Evolutionary conservation across 2,329 filamentous ascomycete species (phyloP), one percentile per base, ranked within the genome.

Genomic region (Clonostachys rhizophaga): DNA sequence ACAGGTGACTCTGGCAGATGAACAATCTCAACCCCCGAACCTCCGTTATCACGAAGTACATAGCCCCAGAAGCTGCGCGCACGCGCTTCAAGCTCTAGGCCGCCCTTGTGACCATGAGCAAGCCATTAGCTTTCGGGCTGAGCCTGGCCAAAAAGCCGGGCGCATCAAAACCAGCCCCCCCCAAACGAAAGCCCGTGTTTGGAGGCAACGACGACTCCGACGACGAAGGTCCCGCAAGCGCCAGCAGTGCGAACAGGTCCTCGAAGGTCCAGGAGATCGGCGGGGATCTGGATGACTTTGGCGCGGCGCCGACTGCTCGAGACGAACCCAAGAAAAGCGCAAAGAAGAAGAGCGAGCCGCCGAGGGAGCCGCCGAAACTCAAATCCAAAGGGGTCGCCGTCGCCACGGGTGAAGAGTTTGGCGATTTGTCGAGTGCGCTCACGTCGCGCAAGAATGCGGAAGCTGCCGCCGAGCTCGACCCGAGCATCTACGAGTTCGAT

Each of bases 401-500:
- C 47, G 67, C 68, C 44, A 70, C 75, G 59, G 24, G 24, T 3
- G 9, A 30, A 8, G 24, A 30, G 24, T 84, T 81, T 55, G 78
- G 78, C 35, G 86, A 91, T 58, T 75, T 89, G 2, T 87, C 87
- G 4, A 80, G 81, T 56, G 69, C 79, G 2, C 71, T 85, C 34
- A 72, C 81, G 33, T 81, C 86, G 24, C 78, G 80, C 46, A 82
- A 79, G 55, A 76, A 86, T 55, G 78, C 81, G 36, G 74, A 83
- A 52, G 79, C 81, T 14, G 87, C 87, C 3, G 74, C 83, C 51
- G 75, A 81, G 49, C 61, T 86, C 9, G 89, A 94, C 57, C 72
- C 87, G 2, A 84, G 81, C 43, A 84, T 94, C 55, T 94, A 91
- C 71, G 89, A 94, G 67, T 95, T 94, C 69, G 89, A 95, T 62